A percentile compares a stretch with the other conserved stretches of the same genome.
These are phyloP conservation scores for Stachybotrys elegans DNA, from an alignment of 2,329 filamentous ascomycete species.

Conservation along the genomic window DNA sequence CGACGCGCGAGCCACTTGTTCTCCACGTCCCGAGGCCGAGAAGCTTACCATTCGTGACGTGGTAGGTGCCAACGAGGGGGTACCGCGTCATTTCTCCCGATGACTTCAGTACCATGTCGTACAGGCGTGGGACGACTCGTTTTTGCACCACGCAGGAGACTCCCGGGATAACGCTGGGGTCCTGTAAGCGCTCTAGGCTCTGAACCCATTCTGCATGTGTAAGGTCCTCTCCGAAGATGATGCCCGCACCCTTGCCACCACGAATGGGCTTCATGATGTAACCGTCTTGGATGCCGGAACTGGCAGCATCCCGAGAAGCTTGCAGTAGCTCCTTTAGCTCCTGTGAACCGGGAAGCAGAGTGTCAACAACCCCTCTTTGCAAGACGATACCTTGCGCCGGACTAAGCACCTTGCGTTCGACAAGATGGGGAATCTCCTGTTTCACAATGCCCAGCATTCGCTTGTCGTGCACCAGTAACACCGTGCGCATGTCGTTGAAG, in stretches of 20 bases:
- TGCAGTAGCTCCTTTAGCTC: conserved; percentile 17
- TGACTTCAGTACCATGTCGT: conserved; percentile 23
- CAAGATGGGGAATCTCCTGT: conserved; percentile 25
- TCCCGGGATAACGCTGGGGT: conserved; percentile 4
- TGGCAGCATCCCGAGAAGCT: conserved; percentile 5
- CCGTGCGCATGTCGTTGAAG: conserved; percentile 35
- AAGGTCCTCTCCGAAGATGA: conserved; percentile 33
- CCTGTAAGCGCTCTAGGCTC: conserved; percentile 13
- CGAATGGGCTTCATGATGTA: conserved; percentile 33
- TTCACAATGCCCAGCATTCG: conserved; percentile 34
- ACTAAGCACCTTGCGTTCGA: conserved; percentile 19
- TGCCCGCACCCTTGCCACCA: conserved; percentile 32
- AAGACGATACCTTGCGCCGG: conserved; percentile 18
- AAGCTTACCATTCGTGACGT: conserved; percentile 19
- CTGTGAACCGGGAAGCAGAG: conserved; percentile 23
- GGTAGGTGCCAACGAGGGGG: conserved; percentile 28
- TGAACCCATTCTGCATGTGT: conserved; percentile 20
- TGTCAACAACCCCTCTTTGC: conserved; percentile 24
- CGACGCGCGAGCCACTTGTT: conserved; percentile 22
- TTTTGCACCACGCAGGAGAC: conserved; percentile 23
- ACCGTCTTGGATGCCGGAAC: conserved; percentile 14
- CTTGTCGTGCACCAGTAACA: conserved; percentile 36
- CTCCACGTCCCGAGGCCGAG: conserved; percentile 27
- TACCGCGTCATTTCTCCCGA: conserved; percentile 17
- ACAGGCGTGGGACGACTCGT: conserved; percentile 21